A percentile compares a stretch with the other conserved stretches of the same genome.
Conservation (phyloP, 495 filamentous ascomycete species). For the Podospora appendiculata region DNA sequence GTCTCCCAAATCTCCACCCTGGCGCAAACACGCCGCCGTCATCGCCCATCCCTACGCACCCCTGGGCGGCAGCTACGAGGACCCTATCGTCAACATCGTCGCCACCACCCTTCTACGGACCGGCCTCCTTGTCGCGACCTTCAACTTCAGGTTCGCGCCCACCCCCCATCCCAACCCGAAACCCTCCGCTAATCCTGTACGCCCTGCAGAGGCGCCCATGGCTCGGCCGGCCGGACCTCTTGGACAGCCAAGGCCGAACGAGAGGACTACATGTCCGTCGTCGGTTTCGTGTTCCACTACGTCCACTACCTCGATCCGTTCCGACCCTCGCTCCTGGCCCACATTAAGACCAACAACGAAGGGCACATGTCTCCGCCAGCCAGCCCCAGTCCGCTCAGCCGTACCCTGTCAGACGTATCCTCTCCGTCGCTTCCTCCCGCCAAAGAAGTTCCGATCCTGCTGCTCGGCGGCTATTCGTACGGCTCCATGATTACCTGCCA, state of each 20-base stretch:
- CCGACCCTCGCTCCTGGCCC: background rate
- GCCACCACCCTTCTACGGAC: conserved; percentile 52
- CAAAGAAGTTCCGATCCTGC: conserved; percentile 25
- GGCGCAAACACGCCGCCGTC: conserved; percentile 57
- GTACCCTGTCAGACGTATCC: too few species aligned
- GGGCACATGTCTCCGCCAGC: background rate
- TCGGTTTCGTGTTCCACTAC: conserved; percentile 70
- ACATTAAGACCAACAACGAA: background rate
- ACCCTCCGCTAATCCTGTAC: background rate
- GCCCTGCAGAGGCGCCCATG: conserved; percentile 63
- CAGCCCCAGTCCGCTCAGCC: background rate
- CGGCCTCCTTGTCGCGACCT: conserved; percentile 75
- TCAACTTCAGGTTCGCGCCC: conserved; percentile 74
- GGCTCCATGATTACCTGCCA: conserved; percentile 72
- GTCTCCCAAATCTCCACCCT: conserved; percentile 19
- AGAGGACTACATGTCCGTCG: conserved; percentile 72
- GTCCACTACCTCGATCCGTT: conserved; percentile 40
- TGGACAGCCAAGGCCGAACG: conserved; percentile 80
- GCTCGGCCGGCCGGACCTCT: conserved; percentile 66
- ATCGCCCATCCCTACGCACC: conserved; percentile 89
- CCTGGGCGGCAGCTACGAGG: conserved; percentile 79
- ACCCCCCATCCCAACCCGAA: background rate
- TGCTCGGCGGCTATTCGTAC: conserved; percentile 87
- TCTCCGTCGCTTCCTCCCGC: background rate
- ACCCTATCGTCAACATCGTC: conserved; percentile 61